Evolutionary conservation across 352 stramenopile species (phyloP), one percentile per base, ranked within the genome.

Genomic region (Peronosclerospora sorghi): DNA sequence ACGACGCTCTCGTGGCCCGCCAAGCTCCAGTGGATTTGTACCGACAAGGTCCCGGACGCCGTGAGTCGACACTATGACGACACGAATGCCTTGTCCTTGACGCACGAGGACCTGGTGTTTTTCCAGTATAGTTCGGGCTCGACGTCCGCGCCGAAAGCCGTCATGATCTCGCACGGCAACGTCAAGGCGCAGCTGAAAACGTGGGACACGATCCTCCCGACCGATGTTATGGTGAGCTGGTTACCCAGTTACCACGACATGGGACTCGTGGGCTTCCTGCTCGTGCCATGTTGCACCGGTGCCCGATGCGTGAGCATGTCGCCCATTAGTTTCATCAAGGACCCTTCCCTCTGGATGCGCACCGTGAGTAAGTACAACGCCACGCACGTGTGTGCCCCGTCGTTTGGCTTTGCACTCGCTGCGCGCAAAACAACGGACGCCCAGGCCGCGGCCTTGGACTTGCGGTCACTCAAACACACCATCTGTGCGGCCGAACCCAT

Each of bases 111-210:
- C 32, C 41, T 86, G 38, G 78, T 75, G 34, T 91, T 91, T 48
- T 88, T 91, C 48, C 78, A 91, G 55, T 91, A 91, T 56, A 86
- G 68, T 28, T 86, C 71, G 0, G 78, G 78, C 10, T 88, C 75
- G 21, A 91, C 78, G 24, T 85, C 78, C 30, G 68, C 68, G 8
- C 78, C 78, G 4, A 91, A 91, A 54, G 75, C 73, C 21, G 73
- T 91, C 6, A 88, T 91, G 75, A 80, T 91, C 45, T 84, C 73
- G 32, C 78, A 91, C 41, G 66, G 73, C 13, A 91, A 91, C 48
- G 30, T 91, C 21, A 61, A 61, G 20, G 65, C 70, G 7, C 73
- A 90, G 43, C 42, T 90, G 19, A 76, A 83, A 59, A 86, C 73
- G 13, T 87, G 74, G 74, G 70, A 83, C 26, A 81, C 58, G 21